Conservation (phyloP, 1,284 basidiomycete genomes). For the Microbotryum intermedium region DNA sequence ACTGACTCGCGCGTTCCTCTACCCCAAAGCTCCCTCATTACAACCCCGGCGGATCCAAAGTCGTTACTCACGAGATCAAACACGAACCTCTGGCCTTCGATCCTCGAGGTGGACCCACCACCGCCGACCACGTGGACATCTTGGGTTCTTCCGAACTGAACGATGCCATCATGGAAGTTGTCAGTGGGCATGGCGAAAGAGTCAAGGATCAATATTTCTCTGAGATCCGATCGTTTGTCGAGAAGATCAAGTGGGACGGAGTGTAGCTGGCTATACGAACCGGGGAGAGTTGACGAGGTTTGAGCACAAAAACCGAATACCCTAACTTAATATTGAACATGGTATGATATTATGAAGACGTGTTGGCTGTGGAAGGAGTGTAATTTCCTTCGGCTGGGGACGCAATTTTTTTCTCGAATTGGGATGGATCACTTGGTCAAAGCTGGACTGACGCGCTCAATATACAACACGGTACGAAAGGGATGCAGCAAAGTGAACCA, state of each 20-base stretch:
- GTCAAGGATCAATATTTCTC: constrained; percentile 60
- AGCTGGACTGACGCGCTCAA: too few species aligned
- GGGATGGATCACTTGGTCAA: too few species aligned
- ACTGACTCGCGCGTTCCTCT: neutral
- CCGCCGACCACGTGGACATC: constrained; percentile 64
- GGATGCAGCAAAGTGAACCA: too few species aligned
- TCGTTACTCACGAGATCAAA: constrained; percentile 82
- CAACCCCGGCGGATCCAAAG: constrained; percentile 83
- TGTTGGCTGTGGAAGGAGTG: too few species aligned
- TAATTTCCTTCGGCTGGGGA: too few species aligned
- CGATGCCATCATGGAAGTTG: constrained; percentile 81
- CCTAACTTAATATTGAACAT: too few species aligned
- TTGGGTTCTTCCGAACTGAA: constrained; percentile 74
- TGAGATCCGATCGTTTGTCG: constrained; percentile 66
- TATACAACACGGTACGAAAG: too few species aligned
- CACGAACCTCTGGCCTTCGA: constrained; percentile 71
- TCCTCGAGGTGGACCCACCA: constrained; percentile 78
- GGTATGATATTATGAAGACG: too few species aligned
- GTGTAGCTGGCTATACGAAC: too few species aligned
- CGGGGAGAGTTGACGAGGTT: neutral
- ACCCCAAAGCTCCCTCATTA: constrained; percentile 54
- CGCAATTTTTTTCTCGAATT: too few species aligned
- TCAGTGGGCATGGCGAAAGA: constrained; percentile 55
- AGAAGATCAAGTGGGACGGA: constrained; percentile 65
- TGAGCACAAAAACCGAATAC: too few species aligned